These are phyloP conservation scores for Boletellus dicymbophilus DNA, from an alignment of 1,284 basidiomycete genomes.

Conservation along the genomic window DNA sequence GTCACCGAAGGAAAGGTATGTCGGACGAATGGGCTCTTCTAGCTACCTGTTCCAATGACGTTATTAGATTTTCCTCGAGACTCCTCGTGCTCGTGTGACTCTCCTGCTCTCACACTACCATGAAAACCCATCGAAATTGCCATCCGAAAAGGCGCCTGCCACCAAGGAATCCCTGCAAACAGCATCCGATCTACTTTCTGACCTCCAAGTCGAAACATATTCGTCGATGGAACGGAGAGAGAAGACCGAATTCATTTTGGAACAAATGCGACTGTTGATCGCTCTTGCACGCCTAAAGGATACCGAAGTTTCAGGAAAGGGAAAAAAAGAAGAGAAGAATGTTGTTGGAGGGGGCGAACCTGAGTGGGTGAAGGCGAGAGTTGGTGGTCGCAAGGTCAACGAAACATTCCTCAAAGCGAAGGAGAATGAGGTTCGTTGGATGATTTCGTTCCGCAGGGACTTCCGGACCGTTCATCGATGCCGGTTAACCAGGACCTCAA, in stretches of 20 bases:
- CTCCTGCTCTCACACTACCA: constrained; percentile 83
- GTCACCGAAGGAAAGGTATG: constrained; percentile 96
- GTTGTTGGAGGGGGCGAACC: constrained; percentile 69
- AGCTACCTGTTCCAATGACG: constrained; percentile 1
- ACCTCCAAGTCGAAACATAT: constrained; percentile 98
- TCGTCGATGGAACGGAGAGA: constrained; percentile 98
- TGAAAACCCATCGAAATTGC: constrained; percentile 59
- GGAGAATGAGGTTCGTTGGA: constrained; percentile 75
- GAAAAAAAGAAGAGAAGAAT: constrained; percentile 60
- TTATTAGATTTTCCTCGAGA: constrained; percentile 92
- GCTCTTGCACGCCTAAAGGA: constrained; percentile 75
- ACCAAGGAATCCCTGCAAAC: constrained; percentile 72
- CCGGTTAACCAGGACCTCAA: constrained; percentile 79
- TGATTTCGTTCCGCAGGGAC: neutral
- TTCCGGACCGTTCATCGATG: constrained; percentile 4
- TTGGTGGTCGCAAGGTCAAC: constrained; percentile 94
- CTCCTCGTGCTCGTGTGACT: constrained; percentile 93
- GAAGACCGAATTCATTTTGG: constrained; percentile 98
- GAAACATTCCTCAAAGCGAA: constrained; percentile 90
- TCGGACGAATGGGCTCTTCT: neutral
- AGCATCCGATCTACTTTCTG: constrained; percentile 89
- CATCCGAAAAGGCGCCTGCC: constrained; percentile 45
- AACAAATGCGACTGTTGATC: constrained; percentile 93
- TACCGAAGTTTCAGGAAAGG: constrained; percentile 46
- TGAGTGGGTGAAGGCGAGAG: constrained; percentile 91